phyloP scores from a whole-genome alignment of 208 protist species.

The Endotrypanum monterogeii region DNA sequence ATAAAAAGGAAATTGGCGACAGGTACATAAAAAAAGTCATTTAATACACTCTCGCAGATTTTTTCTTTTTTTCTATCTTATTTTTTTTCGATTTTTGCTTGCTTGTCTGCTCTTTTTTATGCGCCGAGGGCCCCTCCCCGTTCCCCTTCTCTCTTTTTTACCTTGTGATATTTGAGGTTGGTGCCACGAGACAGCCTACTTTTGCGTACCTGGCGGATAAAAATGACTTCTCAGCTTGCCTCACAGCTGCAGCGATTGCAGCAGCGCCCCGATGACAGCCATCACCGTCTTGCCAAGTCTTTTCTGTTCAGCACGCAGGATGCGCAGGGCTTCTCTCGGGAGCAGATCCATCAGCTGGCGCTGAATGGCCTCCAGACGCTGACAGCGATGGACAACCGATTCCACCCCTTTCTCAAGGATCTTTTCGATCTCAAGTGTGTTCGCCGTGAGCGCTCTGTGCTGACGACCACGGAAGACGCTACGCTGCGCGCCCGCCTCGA shows the following conservation, averaged over 20 bases:
- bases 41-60: not conserved
- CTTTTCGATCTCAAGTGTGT: constrained; percentile 67
- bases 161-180: too few species aligned
- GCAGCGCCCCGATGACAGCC: constrained; percentile 63
- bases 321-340: constrained; percentile 73
- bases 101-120: constrained; percentile 7
- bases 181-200: too few species aligned
- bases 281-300: constrained; percentile 58
- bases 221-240: constrained; percentile 77
- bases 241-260: constrained; percentile 82
- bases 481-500: constrained; percentile 53
- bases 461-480: constrained; percentile 44
- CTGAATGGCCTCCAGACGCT: constrained; percentile 73
- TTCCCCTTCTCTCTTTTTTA: too few species aligned
- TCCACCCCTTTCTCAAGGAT: constrained; percentile 73
- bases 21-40: too few species aligned
- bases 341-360: constrained; percentile 86
- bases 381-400: constrained; percentile 77
- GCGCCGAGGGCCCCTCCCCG: too few species aligned
- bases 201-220: too few species aligned
- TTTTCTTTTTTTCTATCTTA: constrained; percentile 1
- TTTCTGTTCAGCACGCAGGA: constrained; percentile 84
- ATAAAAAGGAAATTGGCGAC: too few species aligned
- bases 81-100: constrained; percentile 10
- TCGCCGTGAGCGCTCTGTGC: constrained; percentile 68